Percentiles rank a stretch among this genome's conserved stretches.
phyloP scores from a whole-genome alignment of 371 early-diverging fungal species.

The Syncephalastrum monosporum region DNA sequence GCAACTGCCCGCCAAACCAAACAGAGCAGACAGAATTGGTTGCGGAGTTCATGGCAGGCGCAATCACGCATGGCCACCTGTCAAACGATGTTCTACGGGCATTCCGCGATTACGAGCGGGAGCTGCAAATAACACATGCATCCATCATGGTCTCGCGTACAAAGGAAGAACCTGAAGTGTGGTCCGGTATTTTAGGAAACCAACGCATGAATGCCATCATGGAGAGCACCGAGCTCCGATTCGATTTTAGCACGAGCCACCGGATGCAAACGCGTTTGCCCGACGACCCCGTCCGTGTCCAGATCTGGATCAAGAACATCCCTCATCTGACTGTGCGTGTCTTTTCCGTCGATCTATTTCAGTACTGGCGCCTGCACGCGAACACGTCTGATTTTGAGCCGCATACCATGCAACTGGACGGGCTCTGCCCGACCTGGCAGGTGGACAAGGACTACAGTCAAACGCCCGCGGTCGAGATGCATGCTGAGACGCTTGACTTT shows the following conservation, averaged over 20 bases:
- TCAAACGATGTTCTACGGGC: no score
- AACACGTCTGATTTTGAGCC: conserved; percentile 6
- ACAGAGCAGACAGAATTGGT: neutral
- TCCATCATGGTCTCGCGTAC: neutral
- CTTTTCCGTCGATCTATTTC: conserved; percentile 37
- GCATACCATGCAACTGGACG: conserved; percentile 31
- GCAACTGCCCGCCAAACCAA: no score
- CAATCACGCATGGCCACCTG: neutral
- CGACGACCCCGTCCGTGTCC: conserved; percentile 17
- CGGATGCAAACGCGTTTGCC: conserved; percentile 14
- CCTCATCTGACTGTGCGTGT: conserved; percentile 34
- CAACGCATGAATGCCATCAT: conserved; percentile 18
- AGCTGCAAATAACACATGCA: neutral
- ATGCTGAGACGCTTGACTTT: conserved; percentile 20
- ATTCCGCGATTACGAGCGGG: neutral
- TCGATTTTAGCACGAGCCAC: conserved; percentile 16
- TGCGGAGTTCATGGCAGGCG: conserved; percentile 7
- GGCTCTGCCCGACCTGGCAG: conserved; percentile 44
- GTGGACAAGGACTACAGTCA: conserved; percentile 19
- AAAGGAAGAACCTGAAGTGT: neutral
- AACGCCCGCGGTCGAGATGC: neutral
- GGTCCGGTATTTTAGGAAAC: conserved; percentile 11
- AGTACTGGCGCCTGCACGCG: conserved; percentile 32
- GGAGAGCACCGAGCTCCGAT: conserved; percentile 15
- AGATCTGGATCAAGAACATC: conserved; percentile 34